phyloP scores from a whole-genome alignment of 768 basidiomycete species.

The Dacryopinax primogenitus region DNA sequence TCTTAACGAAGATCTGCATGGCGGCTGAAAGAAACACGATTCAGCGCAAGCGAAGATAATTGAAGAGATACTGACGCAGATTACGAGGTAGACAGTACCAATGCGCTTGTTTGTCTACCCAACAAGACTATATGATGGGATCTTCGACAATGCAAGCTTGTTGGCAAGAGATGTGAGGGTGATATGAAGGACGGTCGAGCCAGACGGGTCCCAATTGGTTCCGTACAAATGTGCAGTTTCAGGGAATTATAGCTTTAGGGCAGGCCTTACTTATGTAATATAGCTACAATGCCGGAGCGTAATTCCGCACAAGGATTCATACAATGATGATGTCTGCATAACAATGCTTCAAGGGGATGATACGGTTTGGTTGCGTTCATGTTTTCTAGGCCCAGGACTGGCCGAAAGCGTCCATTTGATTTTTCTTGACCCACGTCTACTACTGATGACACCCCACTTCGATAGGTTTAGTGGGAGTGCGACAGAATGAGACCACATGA shows the following conservation, averaged over 20 bases:
- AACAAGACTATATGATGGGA: background rate
- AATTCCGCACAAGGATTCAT: no score
- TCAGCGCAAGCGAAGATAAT: background rate
- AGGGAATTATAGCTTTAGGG: slow-evolving; percentile 2
- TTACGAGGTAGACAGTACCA: background rate
- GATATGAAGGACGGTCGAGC: background rate
- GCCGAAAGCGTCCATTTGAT: no score
- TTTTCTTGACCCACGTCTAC: no score
- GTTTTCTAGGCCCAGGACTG: no score
- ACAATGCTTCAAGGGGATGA: no score
- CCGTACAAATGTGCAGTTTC: background rate
- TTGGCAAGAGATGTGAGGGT: background rate
- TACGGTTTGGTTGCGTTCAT: no score
- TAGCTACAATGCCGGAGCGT: no score
- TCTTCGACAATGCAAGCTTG: slow-evolving; percentile 1
- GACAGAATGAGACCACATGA: no score
- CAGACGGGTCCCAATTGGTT: background rate
- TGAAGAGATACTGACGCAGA: background rate
- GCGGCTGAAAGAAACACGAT: background rate
- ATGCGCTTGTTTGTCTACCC: slow-evolving; percentile 6
- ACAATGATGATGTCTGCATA: no score
- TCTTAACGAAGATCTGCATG: slow-evolving; percentile 99
- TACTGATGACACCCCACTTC: no score
- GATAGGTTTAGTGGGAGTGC: no score
- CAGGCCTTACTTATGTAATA: background rate